Evolutionary conservation across 2,329 filamentous ascomycete genomes (phyloP).

Genomic region (Fusarium caatingaense): DNA sequence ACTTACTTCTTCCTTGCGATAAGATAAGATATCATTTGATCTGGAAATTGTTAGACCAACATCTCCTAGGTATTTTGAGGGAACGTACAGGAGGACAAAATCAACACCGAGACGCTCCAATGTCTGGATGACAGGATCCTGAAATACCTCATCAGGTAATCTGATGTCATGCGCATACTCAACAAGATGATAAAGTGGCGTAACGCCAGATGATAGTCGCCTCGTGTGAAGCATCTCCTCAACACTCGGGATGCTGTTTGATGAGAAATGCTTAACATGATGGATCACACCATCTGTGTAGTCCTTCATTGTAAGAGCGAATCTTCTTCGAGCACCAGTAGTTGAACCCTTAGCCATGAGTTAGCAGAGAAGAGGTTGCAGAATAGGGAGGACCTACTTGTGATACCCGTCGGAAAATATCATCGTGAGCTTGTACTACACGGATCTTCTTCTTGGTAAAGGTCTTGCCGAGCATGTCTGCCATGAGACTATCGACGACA

Average conservation of each 20-base stretch:
- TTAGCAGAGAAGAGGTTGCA: accelerated
- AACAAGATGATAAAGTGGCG: slow-evolving; percentile 13
- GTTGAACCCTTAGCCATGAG: not conserved
- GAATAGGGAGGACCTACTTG: not conserved
- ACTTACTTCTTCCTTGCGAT: slow-evolving; percentile 13
- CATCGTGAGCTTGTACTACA: slow-evolving; percentile 22
- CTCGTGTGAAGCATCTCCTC: slow-evolving; percentile 11
- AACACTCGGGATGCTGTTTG: not conserved
- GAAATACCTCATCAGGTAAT: slow-evolving; percentile 4
- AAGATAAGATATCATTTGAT: slow-evolving; percentile 13
- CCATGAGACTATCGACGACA: slow-evolving; percentile 19
- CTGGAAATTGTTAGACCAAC: not conserved
- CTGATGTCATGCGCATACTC: slow-evolving; percentile 15
- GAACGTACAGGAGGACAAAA: slow-evolving; percentile 9
- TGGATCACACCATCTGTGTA: slow-evolving; percentile 24
- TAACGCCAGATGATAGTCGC: slow-evolving; percentile 5
- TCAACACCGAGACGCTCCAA: slow-evolving; percentile 14
- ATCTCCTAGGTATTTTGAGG: too few relatives aligned
- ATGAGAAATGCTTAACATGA: slow-evolving; percentile 18
- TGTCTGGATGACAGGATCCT: not conserved
- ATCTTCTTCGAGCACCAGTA: not conserved
- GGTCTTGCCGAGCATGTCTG: slow-evolving; percentile 7
- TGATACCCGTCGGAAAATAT: slow-evolving; percentile 14
- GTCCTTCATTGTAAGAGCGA: slow-evolving; percentile 14
- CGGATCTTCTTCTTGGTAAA: slow-evolving; percentile 4